Base-by-base conservation (phyloP, 164 flowering plant species). In the Piper longum region DNA sequence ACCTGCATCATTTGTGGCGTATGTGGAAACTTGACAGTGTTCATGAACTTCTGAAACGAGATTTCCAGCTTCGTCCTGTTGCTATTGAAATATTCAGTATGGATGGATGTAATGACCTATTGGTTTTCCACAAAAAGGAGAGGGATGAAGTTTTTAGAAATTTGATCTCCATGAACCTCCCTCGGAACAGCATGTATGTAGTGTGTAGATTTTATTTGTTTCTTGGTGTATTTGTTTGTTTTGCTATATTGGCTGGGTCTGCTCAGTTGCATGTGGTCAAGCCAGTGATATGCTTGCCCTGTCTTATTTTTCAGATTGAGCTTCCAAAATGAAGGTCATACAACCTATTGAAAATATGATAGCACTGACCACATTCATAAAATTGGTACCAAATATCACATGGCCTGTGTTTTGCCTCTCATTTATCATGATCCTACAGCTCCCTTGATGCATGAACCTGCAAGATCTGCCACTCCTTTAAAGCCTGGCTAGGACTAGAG, bases 21-120 rank as follows among this genome's bases (percentile, higher is more conserved):
- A 91, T 89, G 96, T 26, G 36, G 36, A 26, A 26, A 26, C 36
- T 26, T 26, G 36, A 26, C 66, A 91, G 90, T 75, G 86, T 95
- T 72, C 98, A 87, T 80, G 98, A 91, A 78, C 81, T 95, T 64
- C 67, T 91, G 78, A 91, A 89, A 75, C 98, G 99, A 77, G 99
- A 95, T 79, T 95, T 89, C 79, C 98, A 91, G 81, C 82, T 95
- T 44, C 97, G 99, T 36, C 99, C 98, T 64, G 99, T 95, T 78
- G 98, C 99, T 64, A 71, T 95, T 79, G 99, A 95, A 80, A 82
- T 95, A 64, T 95, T 95, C 71, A 95, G 99, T 78, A 91, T 91
- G 93, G 99, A 95, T 84, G 99, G 99, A 59, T 89, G 90, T 70
- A 95, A 95, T 75, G 99, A 95, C 81, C 96, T 95, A 62, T 81